Evolutionary conservation across 768 basidiomycete species (phyloP).

Genomic region (Mycena vitilis): DNA sequence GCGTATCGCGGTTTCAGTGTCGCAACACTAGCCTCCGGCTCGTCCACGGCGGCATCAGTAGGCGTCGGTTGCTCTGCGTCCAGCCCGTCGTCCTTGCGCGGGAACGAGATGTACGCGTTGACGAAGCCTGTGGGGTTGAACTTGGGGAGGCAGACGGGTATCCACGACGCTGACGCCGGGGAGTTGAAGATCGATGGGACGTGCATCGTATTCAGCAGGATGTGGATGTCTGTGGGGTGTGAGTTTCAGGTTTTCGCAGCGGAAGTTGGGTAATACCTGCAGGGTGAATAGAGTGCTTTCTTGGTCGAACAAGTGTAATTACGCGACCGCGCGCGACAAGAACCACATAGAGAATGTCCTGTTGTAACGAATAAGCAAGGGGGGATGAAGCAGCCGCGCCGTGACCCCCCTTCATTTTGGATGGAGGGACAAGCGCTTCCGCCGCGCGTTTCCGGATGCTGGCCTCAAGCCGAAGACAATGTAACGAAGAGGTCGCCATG

Average conservation of each 20-base stretch:
- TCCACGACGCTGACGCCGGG: conserved; percentile 88
- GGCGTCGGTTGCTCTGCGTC: conserved; percentile 34
- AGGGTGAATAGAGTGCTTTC: conserved; percentile 95
- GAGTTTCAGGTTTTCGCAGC: neutral
- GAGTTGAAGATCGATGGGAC: conserved; percentile 83
- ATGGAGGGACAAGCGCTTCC: conserved; percentile 80
- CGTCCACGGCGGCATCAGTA: conserved; percentile 17
- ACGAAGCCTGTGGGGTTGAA: conserved; percentile 92
- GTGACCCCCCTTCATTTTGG: conserved; percentile 83
- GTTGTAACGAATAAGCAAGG: conserved; percentile 1
- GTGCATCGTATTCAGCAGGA: conserved; percentile 91
- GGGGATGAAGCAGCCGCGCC: too few species aligned
- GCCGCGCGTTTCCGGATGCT: conserved; percentile 78
- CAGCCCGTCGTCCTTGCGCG: conserved; percentile 57
- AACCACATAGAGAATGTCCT: conserved; percentile 94
- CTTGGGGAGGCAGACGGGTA: conserved; percentile 95
- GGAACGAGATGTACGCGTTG: conserved; percentile 88
- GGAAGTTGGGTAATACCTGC: conserved; percentile 62
- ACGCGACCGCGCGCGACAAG: conserved; percentile 83
- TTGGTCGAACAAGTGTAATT: conserved; percentile 88
- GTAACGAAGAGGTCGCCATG: conserved; percentile 83
- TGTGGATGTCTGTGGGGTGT: conserved; percentile 78
- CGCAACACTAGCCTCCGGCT: conserved; percentile 23
- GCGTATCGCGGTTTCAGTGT: conserved; percentile 18
- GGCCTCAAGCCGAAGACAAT: conserved; percentile 82